Conservation (phyloP, 1,139 yeast species). For the Pichia kudriavzevii region DNA sequence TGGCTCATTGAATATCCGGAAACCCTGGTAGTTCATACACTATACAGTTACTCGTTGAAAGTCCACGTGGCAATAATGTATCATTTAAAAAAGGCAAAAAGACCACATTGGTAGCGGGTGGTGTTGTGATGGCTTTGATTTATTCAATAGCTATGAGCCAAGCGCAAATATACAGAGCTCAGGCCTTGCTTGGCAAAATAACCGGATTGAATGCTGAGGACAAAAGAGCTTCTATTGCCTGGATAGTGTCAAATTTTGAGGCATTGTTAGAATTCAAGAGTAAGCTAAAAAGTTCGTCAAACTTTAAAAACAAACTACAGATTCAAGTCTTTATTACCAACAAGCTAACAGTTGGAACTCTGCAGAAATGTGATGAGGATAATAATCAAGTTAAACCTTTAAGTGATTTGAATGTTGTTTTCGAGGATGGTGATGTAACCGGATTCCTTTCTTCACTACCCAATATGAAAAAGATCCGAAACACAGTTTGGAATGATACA, state of each 20-base stretch:
- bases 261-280: slow-evolving; percentile 25
- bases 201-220: neutral
- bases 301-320: slow-evolving; percentile 20
- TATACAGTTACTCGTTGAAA: slow-evolving; percentile 32
- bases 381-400: slow-evolving; percentile 8
- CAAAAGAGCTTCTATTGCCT: slow-evolving; percentile 23
- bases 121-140: slow-evolving; percentile 35
- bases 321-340: slow-evolving; percentile 25
- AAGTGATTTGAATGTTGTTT: neutral
- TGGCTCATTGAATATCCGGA: slow-evolving; percentile 27
- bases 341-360: slow-evolving; percentile 14
- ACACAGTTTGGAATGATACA: too few species aligned
- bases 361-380: slow-evolving; percentile 8
- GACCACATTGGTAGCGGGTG: slow-evolving; percentile 35
- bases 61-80: slow-evolving; percentile 34
- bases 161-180: slow-evolving; percentile 29
- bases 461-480: neutral
- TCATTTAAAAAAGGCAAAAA: slow-evolving; percentile 32
- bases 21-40: slow-evolving; percentile 23
- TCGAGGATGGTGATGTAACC: slow-evolving; percentile 1
- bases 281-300: slow-evolving; percentile 24
- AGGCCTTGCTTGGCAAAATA: slow-evolving; percentile 21
- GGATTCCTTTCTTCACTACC: slow-evolving; percentile 5
- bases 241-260: slow-evolving; percentile 30
- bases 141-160: slow-evolving; percentile 32